These are phyloP conservation scores for Rhizopogon roseolus DNA, from an alignment of 768 basidiomycete species.

Conservation along the genomic window DNA sequence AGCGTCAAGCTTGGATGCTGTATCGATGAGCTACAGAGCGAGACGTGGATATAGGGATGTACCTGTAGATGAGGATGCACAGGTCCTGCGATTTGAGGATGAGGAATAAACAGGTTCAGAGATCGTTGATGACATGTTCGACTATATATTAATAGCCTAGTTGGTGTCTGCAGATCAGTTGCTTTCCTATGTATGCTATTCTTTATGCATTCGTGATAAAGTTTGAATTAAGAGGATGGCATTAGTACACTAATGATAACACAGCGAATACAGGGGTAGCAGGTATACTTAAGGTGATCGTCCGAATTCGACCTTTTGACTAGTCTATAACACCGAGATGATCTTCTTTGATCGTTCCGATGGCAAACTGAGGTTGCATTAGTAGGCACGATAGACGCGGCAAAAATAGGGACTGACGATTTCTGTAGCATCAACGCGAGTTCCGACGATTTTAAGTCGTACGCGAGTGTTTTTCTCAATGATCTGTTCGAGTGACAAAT, in stretches of 20 bases:
- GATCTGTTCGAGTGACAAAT: constrained; percentile 41
- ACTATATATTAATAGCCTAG: background rate
- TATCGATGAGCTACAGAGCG: constrained; percentile 35
- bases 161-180: too few species aligned
- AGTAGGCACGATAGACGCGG: background rate
- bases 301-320: background rate
- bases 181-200: background rate
- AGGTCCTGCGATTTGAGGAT: constrained; percentile 80
- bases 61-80: constrained; percentile 85
- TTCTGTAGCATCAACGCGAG: constrained; percentile 95
- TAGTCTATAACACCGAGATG: constrained; percentile 91
- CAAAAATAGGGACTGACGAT: constrained; percentile 56
- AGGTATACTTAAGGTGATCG: background rate
- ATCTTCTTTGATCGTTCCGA: constrained; percentile 97
- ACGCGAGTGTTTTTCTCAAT: constrained; percentile 93
- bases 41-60: constrained; percentile 72
- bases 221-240: background rate
- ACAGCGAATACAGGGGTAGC: background rate
- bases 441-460: constrained; percentile 96
- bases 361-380: constrained; percentile 67
- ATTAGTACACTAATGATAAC: background rate
- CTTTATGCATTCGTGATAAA: background rate
- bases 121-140: background rate
- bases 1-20: constrained; percentile 38
- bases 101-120: constrained; percentile 40